Conservation (phyloP, 1,284 basidiomycete species). For the Malassezia psittaci region DNA sequence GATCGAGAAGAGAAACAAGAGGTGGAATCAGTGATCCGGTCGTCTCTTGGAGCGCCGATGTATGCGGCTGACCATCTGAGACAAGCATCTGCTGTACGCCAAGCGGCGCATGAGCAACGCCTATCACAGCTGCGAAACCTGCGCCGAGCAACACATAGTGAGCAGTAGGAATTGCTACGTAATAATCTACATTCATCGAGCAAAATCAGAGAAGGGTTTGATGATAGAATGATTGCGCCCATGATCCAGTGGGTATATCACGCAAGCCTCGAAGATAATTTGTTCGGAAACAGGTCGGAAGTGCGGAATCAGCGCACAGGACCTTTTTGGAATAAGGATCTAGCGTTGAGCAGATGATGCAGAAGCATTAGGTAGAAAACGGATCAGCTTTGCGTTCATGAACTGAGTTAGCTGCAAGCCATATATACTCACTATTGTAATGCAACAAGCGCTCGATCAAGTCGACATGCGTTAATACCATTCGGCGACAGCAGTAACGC, state of each 20-base stretch:
- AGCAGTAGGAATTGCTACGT: neutral
- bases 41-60: constrained; percentile 14
- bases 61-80: constrained; percentile 4
- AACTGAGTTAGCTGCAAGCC: constrained; percentile 5
- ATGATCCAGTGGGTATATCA: too few species aligned
- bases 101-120: constrained; percentile 1
- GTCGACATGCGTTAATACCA: constrained; percentile 96
- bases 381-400: constrained; percentile 19
- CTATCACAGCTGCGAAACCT: neutral
- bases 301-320: too few species aligned
- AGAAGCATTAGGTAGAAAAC: constrained; percentile 3
- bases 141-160: neutral
- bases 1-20: constrained; percentile 28
- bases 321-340: too few species aligned
- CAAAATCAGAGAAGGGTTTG: too few species aligned
- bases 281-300: too few species aligned
- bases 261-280: too few species aligned
- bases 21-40: constrained; percentile 14
- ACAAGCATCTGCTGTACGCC: constrained; percentile 1
- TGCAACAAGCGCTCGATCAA: constrained; percentile 89
- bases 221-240: too few species aligned
- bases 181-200: too few species aligned
- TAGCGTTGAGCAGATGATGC: too few species aligned
- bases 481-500: constrained; percentile 89
- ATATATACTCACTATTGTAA: constrained; percentile 78